Evolutionary conservation across 495 filamentous ascomycete genomes (phyloP), one percentile per base, ranked within the genome.

Genomic region (Penicillium mononematosum): DNA sequence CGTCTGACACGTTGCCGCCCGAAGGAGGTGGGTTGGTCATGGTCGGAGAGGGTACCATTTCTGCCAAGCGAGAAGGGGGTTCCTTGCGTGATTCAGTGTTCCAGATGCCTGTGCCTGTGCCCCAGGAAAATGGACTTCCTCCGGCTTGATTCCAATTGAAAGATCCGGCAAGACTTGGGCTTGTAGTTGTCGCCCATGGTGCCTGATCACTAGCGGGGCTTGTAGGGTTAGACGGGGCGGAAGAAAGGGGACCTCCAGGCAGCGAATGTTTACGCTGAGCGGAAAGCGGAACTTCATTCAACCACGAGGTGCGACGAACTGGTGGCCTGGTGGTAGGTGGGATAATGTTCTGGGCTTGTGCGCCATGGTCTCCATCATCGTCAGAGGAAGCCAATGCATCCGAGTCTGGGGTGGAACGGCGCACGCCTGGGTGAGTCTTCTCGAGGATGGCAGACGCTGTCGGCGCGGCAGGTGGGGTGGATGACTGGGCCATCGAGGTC

Each of bases 331-430:
- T 63, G 9, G 65, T 59, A 29, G 70, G 69, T 1, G 70, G 69
- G 45, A 64, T 71, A 20, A 72, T 68, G 34, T 73, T 67, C 3
- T 75, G 68, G 6, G 69, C 54, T 9, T 70, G 65, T 10, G 70
- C 63, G 16, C 62, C 59, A 58, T 83, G 79, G 31, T 81, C 91
- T 34, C 75, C 81, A 67, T 97, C 92, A 64, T 97, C 92, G 66
- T 97, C 92, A 3, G 92, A 96, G 58, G 92, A 96, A 38, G 88
- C 90, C 46, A 97, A 75, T 42, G 92, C 92, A 66, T 97, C 92
- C 7, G 92, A 96, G 65, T 96, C 92, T 16, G 92, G 92, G 6
- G 92, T 96, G 17, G 91, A 91, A 53, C 88, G 86, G 60, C 89
- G 84, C 41, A 84, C 73, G 45, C 78, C 80, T 8, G 75, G 72